A percentile compares a stretch with the other conserved stretches of the same genome.
These are phyloP conservation scores for Coniochaeta hoffmannii DNA, from an alignment of 2,329 filamentous ascomycete genomes.

Conservation along the genomic window DNA sequence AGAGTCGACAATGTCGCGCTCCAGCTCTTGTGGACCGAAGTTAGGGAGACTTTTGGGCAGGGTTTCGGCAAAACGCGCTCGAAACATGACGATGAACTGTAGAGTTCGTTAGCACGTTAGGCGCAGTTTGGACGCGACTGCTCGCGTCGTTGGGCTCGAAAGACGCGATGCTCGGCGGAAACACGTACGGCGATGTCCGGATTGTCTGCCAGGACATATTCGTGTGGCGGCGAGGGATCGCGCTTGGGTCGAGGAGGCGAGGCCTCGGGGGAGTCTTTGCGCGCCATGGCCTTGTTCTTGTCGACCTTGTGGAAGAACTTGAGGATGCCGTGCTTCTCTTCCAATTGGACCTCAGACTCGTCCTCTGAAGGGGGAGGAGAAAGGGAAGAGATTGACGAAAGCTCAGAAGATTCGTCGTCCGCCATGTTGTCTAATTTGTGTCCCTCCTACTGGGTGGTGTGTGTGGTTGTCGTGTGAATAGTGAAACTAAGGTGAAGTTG, in stretches of 20 bases:
- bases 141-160: constrained; percentile 38
- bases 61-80: constrained; percentile 82
- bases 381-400: constrained; percentile 44
- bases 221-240: constrained; percentile 81
- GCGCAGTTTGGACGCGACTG: constrained; percentile 37
- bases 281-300: constrained; percentile 32
- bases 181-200: constrained; percentile 81
- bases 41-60: constrained; percentile 83
- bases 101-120: constrained; percentile 8
- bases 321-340: constrained; percentile 50
- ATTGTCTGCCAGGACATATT: constrained; percentile 85
- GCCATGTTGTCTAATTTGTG: constrained; percentile 35
- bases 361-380: constrained; percentile 43
- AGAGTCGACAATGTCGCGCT: constrained; percentile 72
- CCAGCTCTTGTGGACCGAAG: constrained; percentile 92
- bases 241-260: constrained; percentile 68
- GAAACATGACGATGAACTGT: constrained; percentile 97
- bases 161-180: constrained; percentile 30
- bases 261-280: constrained; percentile 37
- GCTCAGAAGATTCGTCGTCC: constrained; percentile 56
- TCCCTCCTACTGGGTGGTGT: constrained; percentile 9
- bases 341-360: constrained; percentile 41
- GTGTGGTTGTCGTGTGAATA: constrained; percentile 12
- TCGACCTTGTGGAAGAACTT: constrained; percentile 60
- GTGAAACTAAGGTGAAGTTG: constrained; percentile 17